phyloP scores from a whole-genome alignment of 306 rosid species.

The Neltuma alba region DNA sequence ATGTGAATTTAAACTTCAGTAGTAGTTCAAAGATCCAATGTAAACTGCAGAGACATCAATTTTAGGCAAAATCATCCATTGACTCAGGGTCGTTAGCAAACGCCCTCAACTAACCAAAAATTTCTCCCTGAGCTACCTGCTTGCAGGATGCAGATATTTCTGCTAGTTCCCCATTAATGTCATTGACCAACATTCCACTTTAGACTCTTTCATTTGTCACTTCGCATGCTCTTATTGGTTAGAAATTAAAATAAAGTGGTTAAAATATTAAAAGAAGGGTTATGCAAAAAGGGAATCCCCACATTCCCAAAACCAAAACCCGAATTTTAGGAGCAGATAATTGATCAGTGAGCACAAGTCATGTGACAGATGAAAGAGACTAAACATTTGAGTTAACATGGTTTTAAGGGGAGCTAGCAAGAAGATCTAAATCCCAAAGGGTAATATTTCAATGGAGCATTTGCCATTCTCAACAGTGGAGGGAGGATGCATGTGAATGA shows the following conservation, averaged over 20 bases:
- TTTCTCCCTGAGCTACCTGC: neutral
- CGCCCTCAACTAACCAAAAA: neutral
- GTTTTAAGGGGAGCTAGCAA: neutral
- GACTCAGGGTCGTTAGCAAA: neutral
- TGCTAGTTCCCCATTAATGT: neutral
- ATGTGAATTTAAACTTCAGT: constrained; percentile 25
- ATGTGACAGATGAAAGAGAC: neutral
- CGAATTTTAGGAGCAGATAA: neutral
- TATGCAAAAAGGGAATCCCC: neutral
- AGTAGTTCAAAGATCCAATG: constrained; percentile 1
- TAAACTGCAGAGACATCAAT: neutral
- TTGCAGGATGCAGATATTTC: neutral
- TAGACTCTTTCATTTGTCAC: neutral
- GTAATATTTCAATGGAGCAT: neutral
- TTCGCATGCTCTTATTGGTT: neutral
- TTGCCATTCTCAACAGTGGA: neutral
- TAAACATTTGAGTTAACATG: neutral
- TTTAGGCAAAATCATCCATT: neutral
- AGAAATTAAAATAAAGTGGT: neutral
- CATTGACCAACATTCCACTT: neutral
- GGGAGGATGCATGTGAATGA: neutral
- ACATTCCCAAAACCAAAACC: neutral
- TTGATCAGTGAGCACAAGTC: neutral
- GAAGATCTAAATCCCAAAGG: neutral
- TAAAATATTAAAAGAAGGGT: neutral